Evolutionary conservation across 1,139 yeast species (phyloP).

Genomic region (Taphrina deformans): DNA sequence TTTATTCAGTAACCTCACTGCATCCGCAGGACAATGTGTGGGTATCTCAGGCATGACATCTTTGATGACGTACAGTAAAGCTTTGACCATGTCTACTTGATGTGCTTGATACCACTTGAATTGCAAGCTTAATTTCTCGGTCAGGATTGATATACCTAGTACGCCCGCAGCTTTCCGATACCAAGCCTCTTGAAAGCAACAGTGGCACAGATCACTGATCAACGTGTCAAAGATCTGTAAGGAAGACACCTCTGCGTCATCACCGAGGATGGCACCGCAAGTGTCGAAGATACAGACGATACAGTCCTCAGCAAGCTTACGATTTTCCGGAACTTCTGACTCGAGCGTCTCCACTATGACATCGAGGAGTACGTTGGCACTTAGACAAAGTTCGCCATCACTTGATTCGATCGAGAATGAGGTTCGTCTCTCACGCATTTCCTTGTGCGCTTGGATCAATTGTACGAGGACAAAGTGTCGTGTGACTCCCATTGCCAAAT

Average conservation of each 20-base stretch:
- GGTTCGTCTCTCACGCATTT: conserved; percentile 55
- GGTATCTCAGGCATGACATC: conserved; percentile 93
- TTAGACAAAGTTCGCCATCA: conserved; percentile 71
- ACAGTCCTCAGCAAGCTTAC: conserved; percentile 68
- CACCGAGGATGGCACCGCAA: conserved; percentile 67
- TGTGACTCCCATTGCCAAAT: conserved; percentile 63
- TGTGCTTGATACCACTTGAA: conserved; percentile 70
- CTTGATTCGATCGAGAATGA: conserved; percentile 73
- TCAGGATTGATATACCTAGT: conserved; percentile 71
- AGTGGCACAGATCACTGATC: conserved; percentile 80
- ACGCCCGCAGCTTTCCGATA: conserved; percentile 87
- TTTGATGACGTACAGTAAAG: conserved; percentile 82
- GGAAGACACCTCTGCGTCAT: conserved; percentile 61
- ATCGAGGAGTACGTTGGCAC: conserved; percentile 68
- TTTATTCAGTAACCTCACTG: conserved; percentile 64
- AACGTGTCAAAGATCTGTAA: conserved; percentile 75
- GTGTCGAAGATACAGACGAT: conserved; percentile 55
- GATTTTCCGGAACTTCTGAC: conserved; percentile 68
- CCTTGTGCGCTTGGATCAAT: conserved; percentile 69
- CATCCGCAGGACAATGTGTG: conserved; percentile 67
- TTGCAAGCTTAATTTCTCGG: conserved; percentile 68
- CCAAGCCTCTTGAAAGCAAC: conserved; percentile 86
- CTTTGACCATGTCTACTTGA: conserved; percentile 81
- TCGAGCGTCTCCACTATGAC: conserved; percentile 80
- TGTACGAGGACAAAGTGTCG: conserved; percentile 78